phyloP scores from a whole-genome alignment of 352 stramenopile species.

The Pilasporangium apinafurcum region DNA sequence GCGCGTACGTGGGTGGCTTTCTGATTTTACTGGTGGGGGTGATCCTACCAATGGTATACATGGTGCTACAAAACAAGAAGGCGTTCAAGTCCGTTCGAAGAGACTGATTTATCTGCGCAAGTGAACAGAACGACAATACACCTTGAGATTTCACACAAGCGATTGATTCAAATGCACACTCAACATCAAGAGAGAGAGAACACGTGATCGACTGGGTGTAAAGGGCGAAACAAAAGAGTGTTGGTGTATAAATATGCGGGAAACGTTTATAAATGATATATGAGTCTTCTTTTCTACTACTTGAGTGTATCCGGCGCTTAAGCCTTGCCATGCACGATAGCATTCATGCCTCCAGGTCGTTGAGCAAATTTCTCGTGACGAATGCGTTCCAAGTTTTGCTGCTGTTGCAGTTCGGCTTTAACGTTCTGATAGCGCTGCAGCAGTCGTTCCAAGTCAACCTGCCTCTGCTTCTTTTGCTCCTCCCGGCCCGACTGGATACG shows the following conservation, averaged over 20 bases:
- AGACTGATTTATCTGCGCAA: conserved; percentile 23
- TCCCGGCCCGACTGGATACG: conserved; percentile 91
- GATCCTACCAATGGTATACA: conserved; percentile 75
- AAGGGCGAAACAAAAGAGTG: not conserved
- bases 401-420: conserved; percentile 91
- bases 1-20: conserved; percentile 61
- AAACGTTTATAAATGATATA: conserved; percentile 13
- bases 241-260: conserved; percentile 3
- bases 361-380: conserved; percentile 75
- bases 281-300: not conserved
- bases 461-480: conserved; percentile 94
- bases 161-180: too few species aligned
- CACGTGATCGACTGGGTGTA: not conserved
- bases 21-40: conserved; percentile 63
- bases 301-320: not conserved
- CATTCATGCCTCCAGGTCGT: conserved; percentile 15
- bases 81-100: conserved; percentile 76
- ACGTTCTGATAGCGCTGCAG: conserved; percentile 95
- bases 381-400: conserved; percentile 93
- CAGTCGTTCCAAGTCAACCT: conserved; percentile 90
- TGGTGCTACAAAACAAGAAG: conserved; percentile 86
- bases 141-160: not conserved
- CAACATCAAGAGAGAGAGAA: not conserved
- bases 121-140: not conserved
- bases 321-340: conserved; percentile 6